Evolutionary conservation across 805 yeast species (phyloP).

Genomic region (Brettanomyces sp.): DNA sequence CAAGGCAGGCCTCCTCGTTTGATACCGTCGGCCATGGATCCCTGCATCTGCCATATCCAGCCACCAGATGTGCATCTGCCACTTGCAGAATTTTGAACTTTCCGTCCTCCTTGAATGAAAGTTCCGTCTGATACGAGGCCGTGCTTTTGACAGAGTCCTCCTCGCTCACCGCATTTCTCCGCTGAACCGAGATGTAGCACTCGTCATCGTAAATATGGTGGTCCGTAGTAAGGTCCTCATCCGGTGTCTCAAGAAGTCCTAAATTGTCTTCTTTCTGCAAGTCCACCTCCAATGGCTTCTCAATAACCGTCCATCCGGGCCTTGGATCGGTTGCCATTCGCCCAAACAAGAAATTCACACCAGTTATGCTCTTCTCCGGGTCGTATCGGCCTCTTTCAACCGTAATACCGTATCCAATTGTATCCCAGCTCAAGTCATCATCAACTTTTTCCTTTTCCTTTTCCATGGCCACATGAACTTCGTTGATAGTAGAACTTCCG

Average conservation of each 20-base stretch:
- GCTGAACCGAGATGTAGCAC: constrained; percentile 4
- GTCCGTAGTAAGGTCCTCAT: constrained; percentile 3
- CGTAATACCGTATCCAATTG: constrained; percentile 45
- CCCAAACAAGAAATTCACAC: constrained; percentile 65
- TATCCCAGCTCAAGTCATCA: constrained; percentile 2
- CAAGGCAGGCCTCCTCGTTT: constrained; percentile 48
- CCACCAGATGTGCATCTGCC: constrained; percentile 87
- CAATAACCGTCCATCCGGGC: constrained; percentile 47
- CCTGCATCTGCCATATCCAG: constrained; percentile 71
- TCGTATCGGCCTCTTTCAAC: constrained; percentile 36
- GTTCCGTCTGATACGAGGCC: constrained; percentile 19
- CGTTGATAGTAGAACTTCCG: background rate
- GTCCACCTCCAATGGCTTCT: constrained; percentile 7
- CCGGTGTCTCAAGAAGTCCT: constrained; percentile 4
- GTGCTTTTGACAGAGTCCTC: constrained; percentile 8
- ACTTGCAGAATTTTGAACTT: constrained; percentile 76
- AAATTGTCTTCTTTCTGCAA: constrained; percentile 6
- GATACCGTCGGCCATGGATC: constrained; percentile 49
- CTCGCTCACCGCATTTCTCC: constrained; percentile 1
- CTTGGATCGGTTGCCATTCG: constrained; percentile 69
- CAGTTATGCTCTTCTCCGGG: constrained; percentile 35
- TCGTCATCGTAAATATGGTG: constrained; percentile 10
- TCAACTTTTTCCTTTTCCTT: background rate
- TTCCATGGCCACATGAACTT: background rate
- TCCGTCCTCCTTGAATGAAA: constrained; percentile 30